These are phyloP conservation scores for Nigrospora osmanthi DNA, from an alignment of 2,329 filamentous ascomycete genomes.

Conservation along the genomic window DNA sequence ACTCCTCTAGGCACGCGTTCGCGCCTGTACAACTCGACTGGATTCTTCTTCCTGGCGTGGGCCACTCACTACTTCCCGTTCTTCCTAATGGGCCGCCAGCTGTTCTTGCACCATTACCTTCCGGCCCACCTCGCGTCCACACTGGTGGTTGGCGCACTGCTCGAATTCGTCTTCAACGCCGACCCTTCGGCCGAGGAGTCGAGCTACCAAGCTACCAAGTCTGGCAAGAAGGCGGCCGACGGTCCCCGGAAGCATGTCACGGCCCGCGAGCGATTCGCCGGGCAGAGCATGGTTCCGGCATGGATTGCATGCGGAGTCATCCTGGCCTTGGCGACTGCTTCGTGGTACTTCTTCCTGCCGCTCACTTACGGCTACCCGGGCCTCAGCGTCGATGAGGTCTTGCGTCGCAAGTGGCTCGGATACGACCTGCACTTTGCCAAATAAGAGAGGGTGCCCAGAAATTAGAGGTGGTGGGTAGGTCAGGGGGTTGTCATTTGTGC, in stretches of 20 bases:
- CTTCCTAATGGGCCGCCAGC: conserved; percentile 94
- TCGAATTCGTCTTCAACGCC: conserved; percentile 94
- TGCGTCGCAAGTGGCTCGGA: conserved; percentile 86
- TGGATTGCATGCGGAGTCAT: conserved; percentile 76
- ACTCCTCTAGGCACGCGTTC: conserved; percentile 66
- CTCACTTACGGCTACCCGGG: conserved; percentile 94
- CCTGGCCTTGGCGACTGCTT: conserved; percentile 57
- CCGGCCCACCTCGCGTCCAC: conserved; percentile 88
- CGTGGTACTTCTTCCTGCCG: conserved; percentile 91
- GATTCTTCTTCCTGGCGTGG: conserved; percentile 98
- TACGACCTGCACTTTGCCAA: conserved; percentile 99
- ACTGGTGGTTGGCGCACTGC: conserved; percentile 79
- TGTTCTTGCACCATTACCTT: conserved; percentile 97
- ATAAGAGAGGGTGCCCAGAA: conserved; percentile 38
- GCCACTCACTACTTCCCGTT: conserved; percentile 96
- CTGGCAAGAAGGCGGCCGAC: conserved; percentile 35
- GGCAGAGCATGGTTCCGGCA: conserved; percentile 66
- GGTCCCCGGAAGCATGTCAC: conserved; percentile 54
- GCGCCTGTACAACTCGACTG: conserved; percentile 94
- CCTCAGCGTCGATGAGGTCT: conserved; percentile 68
- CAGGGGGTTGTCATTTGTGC: too few relatives aligned
- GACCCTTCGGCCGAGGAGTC: conserved; percentile 61
- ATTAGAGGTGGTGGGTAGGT: too few relatives aligned
- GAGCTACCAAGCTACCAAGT: conserved; percentile 31
- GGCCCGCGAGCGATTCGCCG: conserved; percentile 74